phyloP scores from a whole-genome alignment of 306 rosid genomes.

The Biancaea sappan region DNA sequence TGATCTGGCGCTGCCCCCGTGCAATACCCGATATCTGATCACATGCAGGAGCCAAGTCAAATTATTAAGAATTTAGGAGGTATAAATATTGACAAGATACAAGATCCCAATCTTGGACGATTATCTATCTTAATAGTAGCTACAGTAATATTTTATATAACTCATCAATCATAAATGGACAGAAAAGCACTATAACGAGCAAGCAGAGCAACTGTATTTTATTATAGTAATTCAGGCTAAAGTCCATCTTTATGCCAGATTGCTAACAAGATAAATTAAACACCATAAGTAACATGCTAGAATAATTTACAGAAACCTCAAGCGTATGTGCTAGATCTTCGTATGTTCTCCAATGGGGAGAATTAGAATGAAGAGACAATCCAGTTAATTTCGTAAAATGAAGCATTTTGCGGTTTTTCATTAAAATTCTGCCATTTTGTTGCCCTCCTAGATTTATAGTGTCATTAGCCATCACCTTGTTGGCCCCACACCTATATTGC shows the following conservation, averaged over 20 bases:
- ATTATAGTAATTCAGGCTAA: not conserved
- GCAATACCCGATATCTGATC: conserved; percentile 64
- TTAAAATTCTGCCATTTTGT: not conserved
- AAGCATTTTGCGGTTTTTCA: not conserved
- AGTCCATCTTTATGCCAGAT: not conserved
- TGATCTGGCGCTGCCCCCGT: conserved; percentile 81
- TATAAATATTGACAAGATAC: not conserved
- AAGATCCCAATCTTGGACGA: not conserved
- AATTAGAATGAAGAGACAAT: not conserved
- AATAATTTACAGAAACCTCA: not conserved
- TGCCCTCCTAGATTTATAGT: not conserved
- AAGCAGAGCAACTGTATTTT: not conserved
- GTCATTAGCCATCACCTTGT: not conserved
- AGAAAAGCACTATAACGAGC: not conserved
- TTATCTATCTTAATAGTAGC: not conserved
- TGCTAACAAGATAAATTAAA: not conserved
- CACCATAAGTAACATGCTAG: not conserved
- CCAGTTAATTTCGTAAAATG: not conserved
- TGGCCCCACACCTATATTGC: not conserved
- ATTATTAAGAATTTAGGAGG: conserved; percentile 7
- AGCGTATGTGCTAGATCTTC: not conserved
- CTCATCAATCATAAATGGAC: not conserved
- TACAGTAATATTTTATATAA: not conserved
- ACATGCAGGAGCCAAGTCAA: conserved; percentile 16
- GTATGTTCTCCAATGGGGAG: not conserved